Conservation (phyloP, 2,329 filamentous ascomycete genomes). For the Rosellinia necatrix region DNA sequence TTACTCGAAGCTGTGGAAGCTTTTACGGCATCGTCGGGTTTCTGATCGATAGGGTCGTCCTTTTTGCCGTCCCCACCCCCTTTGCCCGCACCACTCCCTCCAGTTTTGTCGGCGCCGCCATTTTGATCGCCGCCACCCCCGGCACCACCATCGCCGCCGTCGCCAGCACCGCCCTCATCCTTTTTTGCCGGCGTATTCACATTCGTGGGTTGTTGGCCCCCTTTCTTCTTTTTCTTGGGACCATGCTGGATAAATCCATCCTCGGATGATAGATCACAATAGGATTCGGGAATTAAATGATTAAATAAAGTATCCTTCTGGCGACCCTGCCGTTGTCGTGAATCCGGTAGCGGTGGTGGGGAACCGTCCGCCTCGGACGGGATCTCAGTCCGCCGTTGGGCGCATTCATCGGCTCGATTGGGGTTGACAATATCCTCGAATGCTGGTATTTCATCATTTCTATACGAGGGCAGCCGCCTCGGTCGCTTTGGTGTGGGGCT, state of each 20-base stretch:
- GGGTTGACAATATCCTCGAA: constrained; percentile 29
- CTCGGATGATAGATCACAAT: constrained; percentile 62
- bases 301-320: constrained; percentile 43
- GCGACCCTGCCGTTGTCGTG: constrained; percentile 37
- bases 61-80: constrained; percentile 46
- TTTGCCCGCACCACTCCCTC: constrained; percentile 39
- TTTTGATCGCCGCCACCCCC: constrained; percentile 41
- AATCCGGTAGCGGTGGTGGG: constrained; percentile 30
- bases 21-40: constrained; percentile 48
- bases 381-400: constrained; percentile 37
- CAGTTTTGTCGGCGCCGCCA: constrained; percentile 41
- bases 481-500: constrained; percentile 46
- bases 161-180: constrained; percentile 43
- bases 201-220: constrained; percentile 22
- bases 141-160: constrained; percentile 41
- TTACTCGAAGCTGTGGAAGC: constrained; percentile 50
- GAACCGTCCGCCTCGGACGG: constrained; percentile 29
- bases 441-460: constrained; percentile 27
- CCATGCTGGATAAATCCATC: constrained; percentile 59
- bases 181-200: constrained; percentile 42
- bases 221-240: constrained; percentile 58
- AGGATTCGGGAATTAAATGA: constrained; percentile 51
- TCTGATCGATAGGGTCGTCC: constrained; percentile 42
- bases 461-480: constrained; percentile 29
- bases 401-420: constrained; percentile 30